Evolutionary conservation across 805 yeast species (phyloP), one percentile per base, ranked within the genome.

Genomic region (Clavispora santaluciae): DNA sequence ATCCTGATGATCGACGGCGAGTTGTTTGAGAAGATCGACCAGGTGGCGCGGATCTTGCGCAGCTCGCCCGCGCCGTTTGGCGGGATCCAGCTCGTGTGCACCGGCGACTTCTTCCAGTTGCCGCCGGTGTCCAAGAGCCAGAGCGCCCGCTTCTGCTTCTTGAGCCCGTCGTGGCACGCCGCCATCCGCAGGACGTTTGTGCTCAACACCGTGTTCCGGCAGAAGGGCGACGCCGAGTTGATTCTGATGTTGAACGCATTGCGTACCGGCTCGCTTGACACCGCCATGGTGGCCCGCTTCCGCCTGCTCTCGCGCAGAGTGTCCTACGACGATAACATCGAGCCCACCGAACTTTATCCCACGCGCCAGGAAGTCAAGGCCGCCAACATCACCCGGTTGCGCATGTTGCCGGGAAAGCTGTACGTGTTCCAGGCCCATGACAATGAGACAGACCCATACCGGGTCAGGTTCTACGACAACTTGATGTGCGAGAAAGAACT

Each of bases 61-160:
- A 68, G 56, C 41, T 40, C 38, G 13, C 54, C 59, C 8, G 40
- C 48, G 24, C 90, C 95, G 1, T 86, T 86, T 68, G 95, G 95
- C 18, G 93, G 93, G 0, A 79, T 86, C 17, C 95, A 86, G 51
- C 53, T 86, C 13, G 73, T 86, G 23, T 74, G 81, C 12, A 81
- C 87, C 64, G 95, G 95, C 6, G 95, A 86, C 58, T 86, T 86
- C 56, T 85, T 77, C 57, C 95, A 86, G 55, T 61, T 86, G 33
- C 95, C 95, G 0, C 95, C 95, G 0, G 87, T 82, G 6, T 59
- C 68, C 11, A 70, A 61, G 40, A 51, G 43, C 36, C 60, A 58
- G 20, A 18, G 50, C 42, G 35, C 64, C 46, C 37, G 58, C 37
- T 85, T 81, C 63, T 82, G 90, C 6, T 86, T 86, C 61, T 84